Evolutionary conservation across 495 filamentous ascomycete genomes (phyloP), one percentile per base, ranked within the genome.

Genomic region (Hypoxylon perforatum): DNA sequence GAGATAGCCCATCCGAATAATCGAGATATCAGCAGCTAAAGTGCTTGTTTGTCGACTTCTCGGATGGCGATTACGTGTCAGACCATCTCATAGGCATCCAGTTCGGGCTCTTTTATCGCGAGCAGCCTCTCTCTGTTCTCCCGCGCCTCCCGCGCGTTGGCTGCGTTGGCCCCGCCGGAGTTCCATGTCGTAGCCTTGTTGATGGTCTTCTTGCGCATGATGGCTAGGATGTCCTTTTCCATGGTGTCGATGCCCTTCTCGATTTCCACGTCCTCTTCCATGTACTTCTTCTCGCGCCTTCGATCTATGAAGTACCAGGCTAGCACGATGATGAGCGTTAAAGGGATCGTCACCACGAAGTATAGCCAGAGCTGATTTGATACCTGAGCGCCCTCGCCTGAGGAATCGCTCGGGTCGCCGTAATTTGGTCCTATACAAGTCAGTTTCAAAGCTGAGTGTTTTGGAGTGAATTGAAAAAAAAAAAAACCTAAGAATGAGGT

Each of bases 161-260:
- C n/a, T n/a, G n/a, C n/a, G n/a, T n/a, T 30, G 15, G 50, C 53
- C 10, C 30, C 42, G 0, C 63, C 61, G 12, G 74, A 71, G 39
- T 74, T 75, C 78, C 78, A 86, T 10, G 83, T 85, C 30, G 74
- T 63, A 33, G 73, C 76, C 67, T 82, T 86, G 57, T 75, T 82
- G 76, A 86, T 70, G 6, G 83, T 85, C 62, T 80, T 76, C 77
- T 81, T 79, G 41, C 84, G 69, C 82, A 86, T 85, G 30, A 73
- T 75, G 17, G 75, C 75, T 74, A 84, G 79, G 59, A 86, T 86
- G 61, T 82, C 73, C 56, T 64, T 75, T 75, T 86, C 84, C 83
- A 87, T 85, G 53, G 70, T 69, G 52, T 82, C 80, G 57, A 86
- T 85, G 11, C 82, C 80, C 47, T 73, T 72, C 73, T 85, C 84